These are phyloP conservation scores for Pseudogymnoascus sp. DNA, from an alignment of 2,329 filamentous ascomycete species.

Conservation along the genomic window DNA sequence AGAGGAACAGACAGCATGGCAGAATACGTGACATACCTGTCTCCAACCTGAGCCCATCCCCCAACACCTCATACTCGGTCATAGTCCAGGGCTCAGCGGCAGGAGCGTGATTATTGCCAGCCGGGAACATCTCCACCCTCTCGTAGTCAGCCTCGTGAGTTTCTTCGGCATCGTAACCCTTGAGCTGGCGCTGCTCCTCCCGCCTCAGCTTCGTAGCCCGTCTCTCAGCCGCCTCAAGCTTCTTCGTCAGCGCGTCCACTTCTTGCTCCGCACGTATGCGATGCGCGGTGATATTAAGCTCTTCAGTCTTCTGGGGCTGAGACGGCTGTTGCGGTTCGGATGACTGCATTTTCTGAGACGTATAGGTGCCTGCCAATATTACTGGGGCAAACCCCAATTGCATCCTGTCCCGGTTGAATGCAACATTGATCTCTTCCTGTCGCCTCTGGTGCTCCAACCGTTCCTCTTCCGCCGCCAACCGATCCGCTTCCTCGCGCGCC, in stretches of 20 bases:
- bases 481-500: neutral
- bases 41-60: conserved; percentile 1
- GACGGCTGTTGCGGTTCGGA: neutral
- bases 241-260: neutral
- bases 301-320: neutral
- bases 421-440: neutral
- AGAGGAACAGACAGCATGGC: neutral
- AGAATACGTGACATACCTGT: neutral
- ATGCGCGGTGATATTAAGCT: neutral
- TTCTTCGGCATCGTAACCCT: neutral
- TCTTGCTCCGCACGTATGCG: neutral
- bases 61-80: conserved; percentile 1
- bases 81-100: neutral
- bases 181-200: neutral
- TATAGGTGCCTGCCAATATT: neutral
- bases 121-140: conserved; percentile 14
- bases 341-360: neutral
- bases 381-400: neutral
- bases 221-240: neutral
- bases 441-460: neutral
- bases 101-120: conserved; percentile 11
- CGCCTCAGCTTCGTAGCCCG: neutral
- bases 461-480: neutral
- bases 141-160: neutral
- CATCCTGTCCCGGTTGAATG: neutral